Conservation (phyloP, 345 rosid genomes). For the Gynandropsis gynandra region DNA sequence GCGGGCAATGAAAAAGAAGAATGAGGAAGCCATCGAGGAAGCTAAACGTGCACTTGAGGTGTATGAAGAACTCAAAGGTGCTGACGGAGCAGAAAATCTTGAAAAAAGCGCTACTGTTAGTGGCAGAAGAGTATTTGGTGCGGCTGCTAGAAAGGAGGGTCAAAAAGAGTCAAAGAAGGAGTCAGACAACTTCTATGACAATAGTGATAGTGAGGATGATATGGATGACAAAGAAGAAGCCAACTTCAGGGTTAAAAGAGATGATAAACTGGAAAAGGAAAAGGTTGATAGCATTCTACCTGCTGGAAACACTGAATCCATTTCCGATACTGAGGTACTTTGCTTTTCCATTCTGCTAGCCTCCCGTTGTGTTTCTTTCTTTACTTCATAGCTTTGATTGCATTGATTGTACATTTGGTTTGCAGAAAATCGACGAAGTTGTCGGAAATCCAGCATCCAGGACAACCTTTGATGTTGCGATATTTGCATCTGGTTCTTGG, state of each 20-base stretch:
- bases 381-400: conserved; percentile 6
- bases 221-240: conserved; percentile 34
- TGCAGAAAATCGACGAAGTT: conserved; percentile 45
- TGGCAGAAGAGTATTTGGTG: conserved; percentile 86
- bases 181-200: conserved; percentile 40
- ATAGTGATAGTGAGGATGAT: conserved; percentile 63
- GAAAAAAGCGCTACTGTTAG: conserved; percentile 29
- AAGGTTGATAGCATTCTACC: conserved; percentile 24
- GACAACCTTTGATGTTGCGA: conserved; percentile 73
- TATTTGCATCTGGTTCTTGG: conserved; percentile 63
- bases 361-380: conserved; percentile 2
- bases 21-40: conserved; percentile 66
- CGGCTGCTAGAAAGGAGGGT: conserved; percentile 35
- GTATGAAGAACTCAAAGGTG: conserved; percentile 54
- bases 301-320: conserved; percentile 32
- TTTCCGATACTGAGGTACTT: conserved; percentile 38
- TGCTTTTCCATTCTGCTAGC: background rate
- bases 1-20: conserved; percentile 66
- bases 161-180: conserved; percentile 32
- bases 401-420: conserved; percentile 12
- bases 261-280: conserved; percentile 28
- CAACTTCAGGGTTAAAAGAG: conserved; percentile 24
- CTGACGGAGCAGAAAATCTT: conserved; percentile 34
- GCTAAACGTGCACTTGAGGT: conserved; percentile 74
- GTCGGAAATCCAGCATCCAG: conserved; percentile 45